phyloP scores from a whole-genome alignment of 2,329 filamentous ascomycete species.

The Aspergillus udagawae region DNA sequence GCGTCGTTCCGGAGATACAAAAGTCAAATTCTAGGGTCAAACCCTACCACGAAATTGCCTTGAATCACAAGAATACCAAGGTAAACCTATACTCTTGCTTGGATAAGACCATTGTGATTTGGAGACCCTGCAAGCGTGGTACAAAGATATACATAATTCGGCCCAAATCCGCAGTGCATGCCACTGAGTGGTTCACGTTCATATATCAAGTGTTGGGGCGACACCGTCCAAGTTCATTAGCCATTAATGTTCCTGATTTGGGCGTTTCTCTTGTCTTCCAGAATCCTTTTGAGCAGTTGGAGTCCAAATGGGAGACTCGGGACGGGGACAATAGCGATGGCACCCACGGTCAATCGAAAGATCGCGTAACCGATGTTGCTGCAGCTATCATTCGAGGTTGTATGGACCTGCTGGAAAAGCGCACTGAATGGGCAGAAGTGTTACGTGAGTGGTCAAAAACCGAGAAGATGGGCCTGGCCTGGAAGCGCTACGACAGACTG shows the following conservation, averaged over 20 bases:
- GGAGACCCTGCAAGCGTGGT: constrained; percentile 51
- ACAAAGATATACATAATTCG: constrained; percentile 61
- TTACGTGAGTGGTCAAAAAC: constrained; percentile 56
- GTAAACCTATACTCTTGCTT: constrained; percentile 63
- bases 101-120: constrained; percentile 64
- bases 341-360: constrained; percentile 26
- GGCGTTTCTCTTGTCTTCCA: constrained; percentile 56
- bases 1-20: constrained; percentile 60
- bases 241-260: constrained; percentile 61
- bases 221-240: constrained; percentile 52
- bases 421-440: constrained; percentile 57
- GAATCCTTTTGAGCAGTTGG: constrained; percentile 55
- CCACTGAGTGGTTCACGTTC: constrained; percentile 67
- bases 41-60: constrained; percentile 54
- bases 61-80: constrained; percentile 50
- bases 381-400: constrained; percentile 54
- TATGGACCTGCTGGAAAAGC: constrained; percentile 54
- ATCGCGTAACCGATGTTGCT: constrained; percentile 54
- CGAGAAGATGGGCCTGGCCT: constrained; percentile 61
- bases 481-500: constrained; percentile 65
- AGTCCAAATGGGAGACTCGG: constrained; percentile 34
- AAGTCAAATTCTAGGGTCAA: constrained; percentile 50
- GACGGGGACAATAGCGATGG: constrained; percentile 46
- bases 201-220: constrained; percentile 57
- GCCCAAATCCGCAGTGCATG: constrained; percentile 56